Evolutionary conservation across 1,139 yeast species (phyloP).

Genomic region (Scheffersomyces stambukii): DNA sequence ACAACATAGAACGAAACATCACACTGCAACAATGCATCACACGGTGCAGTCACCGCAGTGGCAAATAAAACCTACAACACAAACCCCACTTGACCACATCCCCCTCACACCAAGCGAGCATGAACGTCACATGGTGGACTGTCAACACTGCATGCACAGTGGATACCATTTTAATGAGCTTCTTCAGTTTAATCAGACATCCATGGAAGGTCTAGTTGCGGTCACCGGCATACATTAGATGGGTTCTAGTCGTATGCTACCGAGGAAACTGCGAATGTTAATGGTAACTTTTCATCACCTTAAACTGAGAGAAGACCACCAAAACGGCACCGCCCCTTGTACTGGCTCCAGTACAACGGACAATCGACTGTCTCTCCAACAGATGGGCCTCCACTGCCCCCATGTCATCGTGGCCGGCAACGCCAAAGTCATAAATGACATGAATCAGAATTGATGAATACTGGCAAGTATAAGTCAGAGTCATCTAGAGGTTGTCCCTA

Average conservation of each 20-base stretch:
- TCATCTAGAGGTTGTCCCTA: no score
- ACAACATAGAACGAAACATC: no score
- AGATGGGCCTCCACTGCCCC: conserved; percentile 3
- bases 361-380: neutral
- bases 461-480: conserved; percentile 94
- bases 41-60: no score
- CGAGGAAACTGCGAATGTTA: conserved; percentile 94
- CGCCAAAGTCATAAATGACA: conserved; percentile 1
- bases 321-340: no score
- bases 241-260: conserved; percentile 82
- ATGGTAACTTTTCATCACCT: conserved; percentile 68
- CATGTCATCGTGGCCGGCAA: conserved; percentile 6
- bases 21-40: no score
- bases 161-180: conserved; percentile 1
- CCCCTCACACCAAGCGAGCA: neutral
- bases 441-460: conserved; percentile 68
- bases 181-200: conserved; percentile 51
- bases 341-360: no score
- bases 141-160: neutral
- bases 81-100: neutral
- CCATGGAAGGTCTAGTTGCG: conserved; percentile 68
- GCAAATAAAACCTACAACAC: neutral
- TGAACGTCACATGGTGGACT: neutral
- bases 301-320: conserved; percentile 18
- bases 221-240: conserved; percentile 71